These are phyloP conservation scores for Sonneratia caseolaris DNA, from an alignment of 345 rosid species.

Conservation along the genomic window DNA sequence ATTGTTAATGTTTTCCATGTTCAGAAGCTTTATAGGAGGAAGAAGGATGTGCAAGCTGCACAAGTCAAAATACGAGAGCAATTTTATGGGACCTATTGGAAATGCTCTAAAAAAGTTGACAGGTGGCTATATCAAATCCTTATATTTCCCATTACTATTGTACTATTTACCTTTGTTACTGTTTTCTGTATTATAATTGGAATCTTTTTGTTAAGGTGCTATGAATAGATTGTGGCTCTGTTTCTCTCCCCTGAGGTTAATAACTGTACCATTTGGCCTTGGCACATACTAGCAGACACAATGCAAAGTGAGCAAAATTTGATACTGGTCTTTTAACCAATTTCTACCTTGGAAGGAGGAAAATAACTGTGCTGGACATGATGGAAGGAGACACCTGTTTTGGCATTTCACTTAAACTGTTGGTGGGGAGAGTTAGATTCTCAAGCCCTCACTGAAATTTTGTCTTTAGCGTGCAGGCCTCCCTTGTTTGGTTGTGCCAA, in stretches of 20 bases:
- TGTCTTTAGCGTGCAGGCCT: not conserved
- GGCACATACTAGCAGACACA: not conserved
- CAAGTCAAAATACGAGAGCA: constrained; percentile 50
- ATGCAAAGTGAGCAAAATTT: not conserved
- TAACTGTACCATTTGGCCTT: not conserved
- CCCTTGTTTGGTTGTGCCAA: not conserved
- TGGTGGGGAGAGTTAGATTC: not conserved
- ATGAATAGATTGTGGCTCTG: not conserved
- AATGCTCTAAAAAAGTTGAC: constrained; percentile 54
- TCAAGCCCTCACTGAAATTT: not conserved
- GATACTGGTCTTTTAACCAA: not conserved
- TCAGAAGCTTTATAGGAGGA: constrained; percentile 97
- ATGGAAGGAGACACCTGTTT: not conserved
- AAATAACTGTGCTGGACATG: not conserved
- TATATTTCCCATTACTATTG: not conserved
- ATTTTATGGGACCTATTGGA: constrained; percentile 53
- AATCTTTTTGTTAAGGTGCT: not conserved
- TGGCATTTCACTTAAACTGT: not conserved
- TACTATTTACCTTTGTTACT: not conserved
- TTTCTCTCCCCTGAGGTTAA: not conserved
- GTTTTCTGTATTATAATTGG: not conserved
- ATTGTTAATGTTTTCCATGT: constrained; percentile 30
- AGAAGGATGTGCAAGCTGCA: constrained; percentile 57
- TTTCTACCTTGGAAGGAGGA: not conserved
- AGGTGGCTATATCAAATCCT: constrained; percentile 31